Evolutionary conservation across 257 asterid genomes (phyloP).

Genomic region (Primulina tabacum): DNA sequence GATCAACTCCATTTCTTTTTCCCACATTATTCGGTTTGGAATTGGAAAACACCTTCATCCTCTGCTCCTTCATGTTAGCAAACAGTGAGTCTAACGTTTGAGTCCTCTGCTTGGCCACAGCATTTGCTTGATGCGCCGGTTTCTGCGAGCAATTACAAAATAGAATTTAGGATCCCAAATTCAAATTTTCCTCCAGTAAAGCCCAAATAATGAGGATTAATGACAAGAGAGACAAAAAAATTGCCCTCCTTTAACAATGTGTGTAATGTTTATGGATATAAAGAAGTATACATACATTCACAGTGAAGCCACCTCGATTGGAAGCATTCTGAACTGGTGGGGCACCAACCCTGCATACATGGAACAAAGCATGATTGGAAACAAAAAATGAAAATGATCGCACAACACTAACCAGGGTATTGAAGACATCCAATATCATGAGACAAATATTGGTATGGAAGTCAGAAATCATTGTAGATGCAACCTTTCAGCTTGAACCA

Average conservation of each 20-base stretch:
- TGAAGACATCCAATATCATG: slow-evolving; percentile 13
- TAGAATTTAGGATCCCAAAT: neutral
- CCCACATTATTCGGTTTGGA: slow-evolving; percentile 40
- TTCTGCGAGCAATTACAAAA: slow-evolving; percentile 38
- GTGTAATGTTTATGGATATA: neutral
- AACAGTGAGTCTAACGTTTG: slow-evolving; percentile 82
- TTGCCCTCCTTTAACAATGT: neutral
- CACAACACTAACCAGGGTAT: slow-evolving; percentile 21
- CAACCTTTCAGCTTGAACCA: slow-evolving; percentile 23
- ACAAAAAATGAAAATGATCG: slow-evolving; percentile 1
- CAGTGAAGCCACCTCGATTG: slow-evolving; percentile 45
- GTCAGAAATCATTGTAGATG: slow-evolving; percentile 25
- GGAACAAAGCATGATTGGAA: slow-evolving; percentile 34
- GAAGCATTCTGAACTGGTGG: slow-evolving; percentile 38
- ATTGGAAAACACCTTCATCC: slow-evolving; percentile 52
- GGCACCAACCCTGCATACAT: slow-evolving; percentile 53
- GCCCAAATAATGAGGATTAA: neutral
- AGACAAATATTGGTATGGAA: slow-evolving; percentile 16
- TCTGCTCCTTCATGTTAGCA: slow-evolving; percentile 85
- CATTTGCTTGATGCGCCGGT: slow-evolving; percentile 37
- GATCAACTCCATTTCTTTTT: slow-evolving; percentile 56
- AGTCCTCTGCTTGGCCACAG: slow-evolving; percentile 49
- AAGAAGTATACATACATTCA: slow-evolving; percentile 65
- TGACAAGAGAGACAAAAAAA: neutral
- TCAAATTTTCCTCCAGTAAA: neutral